Base-by-base conservation (phyloP, 257 asterid genomes). In the Solanum etuberosum region DNA sequence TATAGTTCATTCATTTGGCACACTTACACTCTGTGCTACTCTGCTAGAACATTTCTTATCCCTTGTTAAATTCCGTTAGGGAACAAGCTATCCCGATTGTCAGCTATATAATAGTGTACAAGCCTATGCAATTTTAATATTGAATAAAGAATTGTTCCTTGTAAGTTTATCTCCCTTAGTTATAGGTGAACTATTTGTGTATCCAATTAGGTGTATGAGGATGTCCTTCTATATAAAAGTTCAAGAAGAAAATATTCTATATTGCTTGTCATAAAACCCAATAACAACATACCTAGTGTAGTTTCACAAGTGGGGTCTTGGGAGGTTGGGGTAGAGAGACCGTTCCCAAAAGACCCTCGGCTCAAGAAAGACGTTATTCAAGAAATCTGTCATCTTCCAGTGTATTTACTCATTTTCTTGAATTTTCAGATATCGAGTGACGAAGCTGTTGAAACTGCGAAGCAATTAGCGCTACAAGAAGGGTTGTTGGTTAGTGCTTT, bases 391-490 rank as follows among this genome's bases (percentile, higher is more conserved):
- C 61, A 48, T 43, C 29, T 80, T 46, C 27, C 70, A 65, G 54
- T 67, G 65, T 63, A 42, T 70, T 67, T 86, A 35, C 88, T 85
- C 86, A 67, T 83, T 86, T 86, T 0, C 21, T 57, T 87, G 32
- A 59, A 42, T 27, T 43, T 21, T 63, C 93, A 97, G 99, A 92
- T 97, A 88, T 95, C 98, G 86, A 95, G 98, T 87, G 98, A 94
- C 63, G 98, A 93, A 87, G 93, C 99, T 74, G 95, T 97, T 90
- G 99, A 95, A 93, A 91, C 90, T 87, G 99, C 98, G 34, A 97
- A 95, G 91, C 98, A 95, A 91, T 88, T 97, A 71, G 98, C 99
- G 74, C 98, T 95, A 84, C 94, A 93, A 91, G 99, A 97, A 93
- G 99, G 99, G 87, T 92, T 97, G 80, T 90, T 97, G 97, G 99